Base-by-base conservation (phyloP, 257 asterid species). In the Echites panduratus region DNA sequence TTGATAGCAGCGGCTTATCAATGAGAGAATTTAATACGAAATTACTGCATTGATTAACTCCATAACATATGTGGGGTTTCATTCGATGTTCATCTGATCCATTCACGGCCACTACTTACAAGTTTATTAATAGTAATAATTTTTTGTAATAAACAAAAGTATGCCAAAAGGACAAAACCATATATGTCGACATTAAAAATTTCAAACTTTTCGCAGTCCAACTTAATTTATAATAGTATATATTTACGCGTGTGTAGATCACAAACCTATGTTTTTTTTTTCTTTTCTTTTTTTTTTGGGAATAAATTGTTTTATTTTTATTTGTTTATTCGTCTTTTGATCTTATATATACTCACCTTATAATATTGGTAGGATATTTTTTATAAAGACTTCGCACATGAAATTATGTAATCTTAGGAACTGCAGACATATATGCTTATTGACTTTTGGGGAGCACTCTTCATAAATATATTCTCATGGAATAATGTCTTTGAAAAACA, bases 1-100 rank as follows among this genome's bases (percentile, higher is more conserved):
- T 70, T 54, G 74, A 70, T 22, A 22, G 74, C 66, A 56, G 41
- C 74, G 16, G 41, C 74, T 56, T n/a, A 24, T 22, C 22, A 22
- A 17, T 13, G 65, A 20, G 16, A n/a, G 14, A 4, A 32, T 32
- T 54, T 38, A 56, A 19, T n/a, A 7, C 17, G 43, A 56, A 40
- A 54, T 45, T 38, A 63, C 13, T 40, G 9, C 13, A 32, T 32
- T 32, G 19, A 38, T 64, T 35, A 64, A 19, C 7, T 64, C 69
- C 13, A 4, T 38, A 64, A 19, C 49, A 64, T 38, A 1, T 16
- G 68, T 63, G 68, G 68, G 68, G 48, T 41, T 64, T 38, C 17
- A 16, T 17, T 50, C 16, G 3, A 50, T 5, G 41, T 0, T 20
- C 8, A n/a, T 43, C 24, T 56, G 43, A 41, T 56, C 13, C 38